A percentile compares a stretch with the other conserved stretches of the same genome.
Evolutionary conservation across 441 rosid genomes (phyloP).

Genomic region (Heliophila coronopifolia): DNA sequence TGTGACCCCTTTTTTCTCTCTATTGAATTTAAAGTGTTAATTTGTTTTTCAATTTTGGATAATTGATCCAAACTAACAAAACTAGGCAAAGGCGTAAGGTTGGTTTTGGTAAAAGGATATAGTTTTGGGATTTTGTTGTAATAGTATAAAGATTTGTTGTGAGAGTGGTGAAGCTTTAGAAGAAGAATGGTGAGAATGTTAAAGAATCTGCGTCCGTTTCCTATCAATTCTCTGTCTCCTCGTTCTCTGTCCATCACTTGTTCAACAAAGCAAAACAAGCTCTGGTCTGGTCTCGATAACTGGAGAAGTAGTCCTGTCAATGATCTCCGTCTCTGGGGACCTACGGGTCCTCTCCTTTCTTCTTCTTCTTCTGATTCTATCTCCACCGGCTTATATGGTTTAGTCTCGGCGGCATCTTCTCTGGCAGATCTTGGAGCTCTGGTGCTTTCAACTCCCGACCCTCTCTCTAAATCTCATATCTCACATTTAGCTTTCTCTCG

Average conservation of each 20-base stretch:
- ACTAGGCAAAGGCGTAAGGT: no score
- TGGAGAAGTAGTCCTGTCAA: constrained; percentile 64
- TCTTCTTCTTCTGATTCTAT: not conserved
- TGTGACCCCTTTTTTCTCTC: constrained; percentile 9
- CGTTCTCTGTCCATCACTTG: constrained; percentile 19
- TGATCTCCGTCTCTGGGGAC: constrained; percentile 60
- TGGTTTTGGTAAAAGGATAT: no score
- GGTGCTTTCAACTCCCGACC: constrained; percentile 63
- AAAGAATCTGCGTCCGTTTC: constrained; percentile 16
- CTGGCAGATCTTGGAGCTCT: constrained; percentile 75
- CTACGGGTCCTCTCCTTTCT: constrained; percentile 42
- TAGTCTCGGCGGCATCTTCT: constrained; percentile 42
- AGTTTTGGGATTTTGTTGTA: no score
- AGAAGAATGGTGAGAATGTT: constrained; percentile 8
- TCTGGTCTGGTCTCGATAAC: constrained; percentile 60
- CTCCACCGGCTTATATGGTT: not conserved
- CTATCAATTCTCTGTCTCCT: not conserved
- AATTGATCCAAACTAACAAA: no score
- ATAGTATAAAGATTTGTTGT: no score
- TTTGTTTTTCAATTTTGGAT: not conserved
- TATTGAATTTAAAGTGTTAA: no score
- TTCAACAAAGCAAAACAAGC: constrained; percentile 28
- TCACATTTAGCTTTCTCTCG: constrained; percentile 69
- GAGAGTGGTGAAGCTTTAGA: not conserved
- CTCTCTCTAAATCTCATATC: constrained; percentile 53